A percentile compares a stretch with the other conserved stretches of the same genome.
These are phyloP conservation scores for Dalechampia spathulata DNA, from an alignment of 441 rosid species.

Conservation along the genomic window DNA sequence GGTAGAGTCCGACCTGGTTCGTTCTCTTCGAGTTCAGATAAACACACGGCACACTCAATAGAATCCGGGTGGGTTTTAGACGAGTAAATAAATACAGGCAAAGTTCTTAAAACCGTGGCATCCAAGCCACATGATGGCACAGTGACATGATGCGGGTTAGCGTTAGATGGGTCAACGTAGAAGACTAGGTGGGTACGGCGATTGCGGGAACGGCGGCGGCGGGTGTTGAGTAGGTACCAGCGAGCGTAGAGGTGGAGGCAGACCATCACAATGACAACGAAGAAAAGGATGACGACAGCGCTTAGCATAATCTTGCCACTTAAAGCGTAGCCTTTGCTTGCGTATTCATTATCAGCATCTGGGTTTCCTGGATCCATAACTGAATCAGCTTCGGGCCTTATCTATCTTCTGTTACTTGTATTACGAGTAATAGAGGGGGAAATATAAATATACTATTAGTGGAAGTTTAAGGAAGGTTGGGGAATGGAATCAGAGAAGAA, in stretches of 20 bases:
- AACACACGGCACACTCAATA: constrained; percentile 73
- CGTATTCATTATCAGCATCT: neutral
- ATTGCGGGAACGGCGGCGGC: constrained; percentile 42
- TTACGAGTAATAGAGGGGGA: too few species aligned
- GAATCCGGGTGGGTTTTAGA: constrained; percentile 30
- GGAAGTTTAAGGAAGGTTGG: too few species aligned
- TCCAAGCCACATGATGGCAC: constrained; percentile 46
- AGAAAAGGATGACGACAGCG: constrained; percentile 59
- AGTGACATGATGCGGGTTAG: constrained; percentile 14
- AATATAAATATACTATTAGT: too few species aligned
- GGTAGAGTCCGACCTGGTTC: constrained; percentile 76
- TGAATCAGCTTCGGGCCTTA: too few species aligned
- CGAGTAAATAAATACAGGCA: constrained; percentile 56
- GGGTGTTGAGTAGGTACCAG: constrained; percentile 62
- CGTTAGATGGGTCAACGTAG: constrained; percentile 29
- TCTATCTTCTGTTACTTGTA: too few species aligned
- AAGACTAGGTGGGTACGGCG: constrained; percentile 51
- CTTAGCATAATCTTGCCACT: constrained; percentile 69
- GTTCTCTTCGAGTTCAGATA: constrained; percentile 66
- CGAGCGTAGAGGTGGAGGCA: constrained; percentile 74
- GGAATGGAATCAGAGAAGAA: too few species aligned
- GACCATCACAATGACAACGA: constrained; percentile 57
- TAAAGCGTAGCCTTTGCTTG: constrained; percentile 31
- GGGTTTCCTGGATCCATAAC: neutral
- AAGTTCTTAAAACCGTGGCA: constrained; percentile 40